Conservation (phyloP, 106 monocot genomes). For the Dioscorea zingiberensis region DNA sequence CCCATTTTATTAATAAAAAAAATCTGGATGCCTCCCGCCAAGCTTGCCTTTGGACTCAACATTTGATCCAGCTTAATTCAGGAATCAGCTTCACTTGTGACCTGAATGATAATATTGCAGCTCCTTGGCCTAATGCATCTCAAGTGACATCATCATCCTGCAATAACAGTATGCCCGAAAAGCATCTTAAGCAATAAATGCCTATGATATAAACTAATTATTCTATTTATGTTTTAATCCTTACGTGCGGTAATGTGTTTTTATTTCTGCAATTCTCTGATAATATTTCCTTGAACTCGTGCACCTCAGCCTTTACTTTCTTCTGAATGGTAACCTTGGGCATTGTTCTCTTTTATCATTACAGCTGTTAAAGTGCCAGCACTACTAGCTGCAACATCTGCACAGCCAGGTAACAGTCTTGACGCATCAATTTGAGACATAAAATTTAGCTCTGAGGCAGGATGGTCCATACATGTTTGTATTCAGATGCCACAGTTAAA, state of each 20-base stretch:
- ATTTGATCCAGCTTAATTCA: slow-evolving; percentile 55
- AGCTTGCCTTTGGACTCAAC: slow-evolving; percentile 95
- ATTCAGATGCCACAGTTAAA: not conserved
- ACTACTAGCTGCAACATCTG: slow-evolving; percentile 81
- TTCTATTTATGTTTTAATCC: not conserved
- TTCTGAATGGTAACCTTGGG: too few relatives aligned
- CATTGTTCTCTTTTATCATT: slow-evolving; percentile 16
- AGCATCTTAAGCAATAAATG: not conserved
- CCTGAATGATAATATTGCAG: slow-evolving; percentile 98
- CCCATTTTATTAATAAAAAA: too few relatives aligned
- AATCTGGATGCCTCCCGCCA: slow-evolving; percentile 91
- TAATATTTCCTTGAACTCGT: too few relatives aligned
- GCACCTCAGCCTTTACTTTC: too few relatives aligned
- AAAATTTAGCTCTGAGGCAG: not conserved
- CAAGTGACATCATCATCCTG: slow-evolving; percentile 43
- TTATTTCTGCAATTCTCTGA: too few relatives aligned
- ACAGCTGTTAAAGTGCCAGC: slow-evolving; percentile 72
- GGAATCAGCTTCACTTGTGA: slow-evolving; percentile 98
- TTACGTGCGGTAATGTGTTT: too few relatives aligned
- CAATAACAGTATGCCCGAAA: slow-evolving; percentile 62
- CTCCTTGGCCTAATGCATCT: slow-evolving; percentile 87
- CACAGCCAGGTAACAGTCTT: slow-evolving; percentile 42
- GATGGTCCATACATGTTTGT: not conserved
- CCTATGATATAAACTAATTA: too few relatives aligned
- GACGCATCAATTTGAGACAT: not conserved